Percentiles rank a stretch among this genome's conserved stretches.
These are phyloP conservation scores for Penicillium steckii DNA, from an alignment of 495 filamentous ascomycete genomes.

Conservation along the genomic window DNA sequence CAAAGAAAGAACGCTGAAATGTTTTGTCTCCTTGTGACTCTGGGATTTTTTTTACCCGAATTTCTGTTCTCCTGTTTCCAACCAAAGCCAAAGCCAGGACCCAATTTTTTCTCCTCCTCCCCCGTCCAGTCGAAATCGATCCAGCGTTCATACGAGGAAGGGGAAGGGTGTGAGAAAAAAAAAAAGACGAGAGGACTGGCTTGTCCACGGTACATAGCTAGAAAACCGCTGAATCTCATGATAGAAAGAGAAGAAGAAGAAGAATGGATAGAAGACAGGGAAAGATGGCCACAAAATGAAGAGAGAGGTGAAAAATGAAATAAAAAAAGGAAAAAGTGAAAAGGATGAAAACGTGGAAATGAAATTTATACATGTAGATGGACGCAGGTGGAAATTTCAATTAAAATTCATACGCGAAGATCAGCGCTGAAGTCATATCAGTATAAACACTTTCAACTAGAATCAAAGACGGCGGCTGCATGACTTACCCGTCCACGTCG, in stretches of 20 bases:
- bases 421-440: constrained; percentile 31
- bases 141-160: constrained; percentile 44
- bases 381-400: constrained; percentile 30
- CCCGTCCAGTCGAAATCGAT: constrained; percentile 40
- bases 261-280: constrained; percentile 21
- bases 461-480: constrained; percentile 1
- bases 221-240: constrained; percentile 35
- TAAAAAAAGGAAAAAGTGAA: constrained; percentile 19
- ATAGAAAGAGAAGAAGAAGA: constrained; percentile 18
- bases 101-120: constrained; percentile 9
- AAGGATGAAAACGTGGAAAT: constrained; percentile 1
- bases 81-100: neutral
- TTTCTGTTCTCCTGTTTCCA: neutral
- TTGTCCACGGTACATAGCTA: constrained; percentile 28
- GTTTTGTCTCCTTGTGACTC: no score
- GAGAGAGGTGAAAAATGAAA: constrained; percentile 21
- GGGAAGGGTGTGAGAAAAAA: constrained; percentile 12
- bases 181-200: neutral
- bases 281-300: constrained; percentile 16
- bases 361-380: constrained; percentile 45
- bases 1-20: neutral
- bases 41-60: neutral
- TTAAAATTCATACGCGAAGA: constrained; percentile 27
- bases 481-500: constrained; percentile 51
- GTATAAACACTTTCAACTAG: neutral